Base-by-base conservation (phyloP, 2,329 filamentous ascomycete species). In the Epichloe typhina region DNA sequence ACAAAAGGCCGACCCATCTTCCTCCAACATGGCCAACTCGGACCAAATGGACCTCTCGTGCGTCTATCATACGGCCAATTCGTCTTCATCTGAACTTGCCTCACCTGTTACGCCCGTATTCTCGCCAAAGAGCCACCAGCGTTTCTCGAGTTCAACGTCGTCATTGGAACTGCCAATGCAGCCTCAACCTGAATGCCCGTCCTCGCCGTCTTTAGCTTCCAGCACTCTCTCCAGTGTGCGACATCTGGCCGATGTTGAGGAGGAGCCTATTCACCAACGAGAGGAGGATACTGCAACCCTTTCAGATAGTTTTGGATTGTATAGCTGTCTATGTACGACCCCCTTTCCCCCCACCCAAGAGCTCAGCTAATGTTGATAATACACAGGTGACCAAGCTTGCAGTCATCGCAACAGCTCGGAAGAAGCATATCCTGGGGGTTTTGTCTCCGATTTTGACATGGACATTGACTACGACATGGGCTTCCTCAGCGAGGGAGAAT, bases 241-340 rank as follows among this genome's bases (percentile, higher is more conserved):
- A 53, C 76, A 75, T 49, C 73, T 96, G 54, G 85, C 88, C 15
- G 86, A 93, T 60, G 85, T 96, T 19, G 79, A 89, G 61, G 90
- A 96, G 65, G 89, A 95, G 61, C 82, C 85, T 2, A 69, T 82
- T 41, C 85, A 90, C 64, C 77, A 90, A 64, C 77, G 76, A 50
- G 85, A 85, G 21, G 78, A 82, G 31, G 74, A 76, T 49, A 72
- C 40, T 23, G 52, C 52, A 21, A 50, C 52, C 44, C 41, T 51
- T 51, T 50, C 46, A 35, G 53, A 67, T 26, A 62, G 66, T 23
- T 69, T 72, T 53, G 70, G 72, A 44, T 69, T 82, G 41, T 81
- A 82, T 59, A 74, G 82, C 60, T 91, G 86, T 66, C 76, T 88
- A 61, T 88, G 87, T 90, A 81, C 69, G 84, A 42, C 12, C 26